Evolutionary conservation across 129 eudicot genomes (phyloP).

Genomic region (Lactuca saligna): DNA sequence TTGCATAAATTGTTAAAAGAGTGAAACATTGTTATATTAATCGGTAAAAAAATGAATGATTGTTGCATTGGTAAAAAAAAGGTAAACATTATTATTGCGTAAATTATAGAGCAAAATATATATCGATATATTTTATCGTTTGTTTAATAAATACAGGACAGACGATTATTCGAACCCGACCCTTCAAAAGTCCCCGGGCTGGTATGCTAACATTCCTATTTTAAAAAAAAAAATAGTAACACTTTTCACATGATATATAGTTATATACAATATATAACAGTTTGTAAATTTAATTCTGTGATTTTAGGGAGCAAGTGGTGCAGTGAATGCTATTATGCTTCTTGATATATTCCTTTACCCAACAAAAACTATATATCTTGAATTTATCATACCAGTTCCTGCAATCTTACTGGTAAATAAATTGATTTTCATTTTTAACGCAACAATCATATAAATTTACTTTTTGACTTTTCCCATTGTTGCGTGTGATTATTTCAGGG

Average conservation of each 20-base stretch:
- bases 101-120: not conserved
- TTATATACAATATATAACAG: too few relatives aligned
- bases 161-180: conserved; percentile 30
- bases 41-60: not conserved
- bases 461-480: conserved; percentile 3
- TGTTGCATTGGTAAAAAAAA: not conserved
- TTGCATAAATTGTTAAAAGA: not conserved
- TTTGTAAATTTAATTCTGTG: not conserved
- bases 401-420: conserved; percentile 75
- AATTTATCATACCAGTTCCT: conserved; percentile 80
- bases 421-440: conserved; percentile 10
- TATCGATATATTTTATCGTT: conserved; percentile 2
- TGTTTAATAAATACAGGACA: conserved; percentile 37
- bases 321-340: conserved; percentile 84
- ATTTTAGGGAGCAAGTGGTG: conserved; percentile 87
- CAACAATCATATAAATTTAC: not conserved
- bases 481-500: conserved; percentile 53
- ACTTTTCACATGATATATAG: too few relatives aligned
- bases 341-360: conserved; percentile 83
- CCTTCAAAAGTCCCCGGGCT: conserved; percentile 57
- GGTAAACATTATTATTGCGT: not conserved
- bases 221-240: not conserved
- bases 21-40: too few relatives aligned
- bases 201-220: conserved; percentile 36
- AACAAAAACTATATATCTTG: conserved; percentile 47